A percentile compares a stretch with the other conserved stretches of the same genome.
Evolutionary conservation across 371 early-diverging fungal genomes (phyloP).

Genomic region (Mucor ambiguus): DNA sequence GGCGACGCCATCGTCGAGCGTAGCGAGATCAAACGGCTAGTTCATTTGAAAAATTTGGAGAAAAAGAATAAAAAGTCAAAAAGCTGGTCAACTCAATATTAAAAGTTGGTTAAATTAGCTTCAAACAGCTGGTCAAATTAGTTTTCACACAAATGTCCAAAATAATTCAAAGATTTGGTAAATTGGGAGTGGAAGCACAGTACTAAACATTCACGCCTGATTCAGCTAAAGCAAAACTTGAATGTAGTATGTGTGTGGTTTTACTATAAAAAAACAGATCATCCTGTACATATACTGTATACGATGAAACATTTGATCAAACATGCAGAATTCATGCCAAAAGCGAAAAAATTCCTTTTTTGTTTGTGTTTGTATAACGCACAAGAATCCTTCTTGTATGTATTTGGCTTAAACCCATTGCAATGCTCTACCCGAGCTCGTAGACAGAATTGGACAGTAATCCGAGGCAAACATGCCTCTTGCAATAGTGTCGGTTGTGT

Average conservation of each 20-base stretch:
- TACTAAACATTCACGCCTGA: neutral
- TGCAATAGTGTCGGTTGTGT: neutral
- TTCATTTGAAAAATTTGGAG: too few relatives aligned
- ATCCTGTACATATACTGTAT: neutral
- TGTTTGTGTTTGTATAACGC: neutral
- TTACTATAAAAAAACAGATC: neutral
- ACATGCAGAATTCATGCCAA: neutral
- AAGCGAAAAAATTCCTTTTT: neutral
- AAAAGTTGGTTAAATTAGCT: too few relatives aligned
- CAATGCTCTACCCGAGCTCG: neutral
- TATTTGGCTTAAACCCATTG: neutral
- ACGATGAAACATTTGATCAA: neutral
- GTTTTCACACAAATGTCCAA: too few relatives aligned
- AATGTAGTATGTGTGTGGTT: neutral
- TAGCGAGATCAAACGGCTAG: too few relatives aligned
- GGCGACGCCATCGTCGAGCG: too few relatives aligned
- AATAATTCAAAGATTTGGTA: too few relatives aligned
- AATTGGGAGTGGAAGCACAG: too few relatives aligned
- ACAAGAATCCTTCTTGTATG: too few relatives aligned
- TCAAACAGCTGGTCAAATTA: too few relatives aligned
- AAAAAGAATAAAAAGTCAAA: too few relatives aligned
- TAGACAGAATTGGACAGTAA: neutral
- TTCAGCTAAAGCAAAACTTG: neutral
- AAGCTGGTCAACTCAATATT: too few relatives aligned
- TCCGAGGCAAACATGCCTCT: neutral